Conservation (phyloP, 1,139 yeast genomes). For the Pichia sp. region DNA sequence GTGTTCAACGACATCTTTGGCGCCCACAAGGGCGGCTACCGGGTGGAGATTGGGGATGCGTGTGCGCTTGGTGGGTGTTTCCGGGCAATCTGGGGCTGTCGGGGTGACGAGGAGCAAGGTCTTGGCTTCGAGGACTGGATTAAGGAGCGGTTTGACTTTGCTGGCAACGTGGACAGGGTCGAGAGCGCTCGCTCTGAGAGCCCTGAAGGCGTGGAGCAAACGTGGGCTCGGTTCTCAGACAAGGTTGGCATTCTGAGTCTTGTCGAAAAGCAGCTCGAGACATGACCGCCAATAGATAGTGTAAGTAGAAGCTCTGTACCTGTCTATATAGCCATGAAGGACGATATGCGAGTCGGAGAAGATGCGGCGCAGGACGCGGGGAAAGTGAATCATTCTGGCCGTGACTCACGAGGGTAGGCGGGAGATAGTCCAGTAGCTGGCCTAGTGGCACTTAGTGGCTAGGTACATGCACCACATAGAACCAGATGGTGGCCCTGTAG, state of each 20-base stretch:
- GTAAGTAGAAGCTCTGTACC: no score
- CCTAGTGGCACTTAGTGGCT: no score
- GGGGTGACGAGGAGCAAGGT: neutral
- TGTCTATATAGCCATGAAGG: neutral
- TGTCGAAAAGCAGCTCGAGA: neutral
- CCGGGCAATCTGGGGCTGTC: constrained; percentile 60
- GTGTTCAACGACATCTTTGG: constrained; percentile 73
- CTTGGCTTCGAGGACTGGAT: constrained; percentile 42
- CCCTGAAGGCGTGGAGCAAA: neutral
- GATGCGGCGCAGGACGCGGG: neutral
- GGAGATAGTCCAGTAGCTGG: no score
- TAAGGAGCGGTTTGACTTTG: constrained; percentile 38
- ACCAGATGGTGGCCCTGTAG: no score
- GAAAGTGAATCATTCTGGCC: neutral
- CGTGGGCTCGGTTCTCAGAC: constrained; percentile 45
- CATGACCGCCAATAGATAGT: neutral
- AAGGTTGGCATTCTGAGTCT: constrained; percentile 48
- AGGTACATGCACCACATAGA: no score
- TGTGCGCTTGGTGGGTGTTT: constrained; percentile 95
- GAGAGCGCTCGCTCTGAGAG: constrained; percentile 23
- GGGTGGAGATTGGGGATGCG: constrained; percentile 78
- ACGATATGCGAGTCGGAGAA: constrained; percentile 10
- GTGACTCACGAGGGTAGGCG: neutral
- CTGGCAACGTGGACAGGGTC: constrained; percentile 36
- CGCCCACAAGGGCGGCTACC: constrained; percentile 56